phyloP scores from a whole-genome alignment of 345 rosid species.

The Cardamine resedifolia region DNA sequence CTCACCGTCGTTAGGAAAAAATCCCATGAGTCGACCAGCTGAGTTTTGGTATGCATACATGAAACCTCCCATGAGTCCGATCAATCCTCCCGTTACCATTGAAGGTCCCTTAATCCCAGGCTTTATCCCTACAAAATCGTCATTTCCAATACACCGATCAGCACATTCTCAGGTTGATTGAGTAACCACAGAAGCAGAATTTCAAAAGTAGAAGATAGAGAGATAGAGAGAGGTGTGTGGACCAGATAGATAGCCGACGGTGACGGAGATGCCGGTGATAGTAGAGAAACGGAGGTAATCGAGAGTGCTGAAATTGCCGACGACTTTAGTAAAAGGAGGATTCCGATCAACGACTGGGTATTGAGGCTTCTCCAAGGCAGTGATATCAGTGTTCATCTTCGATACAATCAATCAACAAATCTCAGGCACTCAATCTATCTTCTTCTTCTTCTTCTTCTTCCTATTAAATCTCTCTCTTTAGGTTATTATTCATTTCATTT shows the following conservation, averaged over 20 bases:
- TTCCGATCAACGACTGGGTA: constrained; percentile 85
- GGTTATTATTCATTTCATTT: constrained; percentile 16
- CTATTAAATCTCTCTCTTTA: constrained; percentile 5
- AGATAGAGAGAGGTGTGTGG: no score
- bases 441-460: neutral
- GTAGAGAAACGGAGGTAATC: constrained; percentile 79
- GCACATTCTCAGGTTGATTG: constrained; percentile 6
- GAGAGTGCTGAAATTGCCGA: constrained; percentile 75
- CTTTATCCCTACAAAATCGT: constrained; percentile 61
- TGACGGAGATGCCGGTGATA: constrained; percentile 79
- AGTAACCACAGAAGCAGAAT: neutral
- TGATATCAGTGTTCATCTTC: constrained; percentile 89
- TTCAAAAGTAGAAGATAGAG: neutral
- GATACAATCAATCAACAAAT: neutral
- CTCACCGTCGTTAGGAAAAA: constrained; percentile 89
- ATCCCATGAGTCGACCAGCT: constrained; percentile 90
- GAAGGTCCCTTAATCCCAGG: constrained; percentile 92
- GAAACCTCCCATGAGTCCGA: constrained; percentile 97
- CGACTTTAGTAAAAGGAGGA: constrained; percentile 79
- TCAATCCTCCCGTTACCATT: constrained; percentile 97
- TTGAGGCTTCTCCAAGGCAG: constrained; percentile 89
- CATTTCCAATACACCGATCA: neutral
- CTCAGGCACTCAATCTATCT: constrained; percentile 1
- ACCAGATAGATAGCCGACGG: constrained; percentile 97
- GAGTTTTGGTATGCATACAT: constrained; percentile 99